A percentile compares a stretch with the other conserved stretches of the same genome.
Evolutionary conservation across 495 filamentous ascomycete species (phyloP).

Genomic region (Neurospora sp.): DNA sequence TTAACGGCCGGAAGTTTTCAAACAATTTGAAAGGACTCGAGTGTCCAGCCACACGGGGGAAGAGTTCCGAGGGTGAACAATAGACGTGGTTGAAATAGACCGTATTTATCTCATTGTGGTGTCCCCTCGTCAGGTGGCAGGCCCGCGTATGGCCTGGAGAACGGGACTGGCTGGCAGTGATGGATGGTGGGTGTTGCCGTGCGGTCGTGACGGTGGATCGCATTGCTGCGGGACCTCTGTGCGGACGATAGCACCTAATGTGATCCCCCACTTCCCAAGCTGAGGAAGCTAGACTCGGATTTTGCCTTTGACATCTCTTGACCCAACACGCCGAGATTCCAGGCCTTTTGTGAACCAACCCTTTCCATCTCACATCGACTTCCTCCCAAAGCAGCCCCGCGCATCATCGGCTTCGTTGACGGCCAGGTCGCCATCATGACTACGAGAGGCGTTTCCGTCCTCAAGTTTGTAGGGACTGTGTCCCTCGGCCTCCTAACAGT

Average conservation of each 20-base stretch:
- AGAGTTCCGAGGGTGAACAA: not conserved
- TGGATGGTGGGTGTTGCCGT: not conserved
- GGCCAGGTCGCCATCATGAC: constrained; percentile 46
- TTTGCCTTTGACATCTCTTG: not conserved
- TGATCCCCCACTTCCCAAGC: not conserved
- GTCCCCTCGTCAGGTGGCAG: not conserved
- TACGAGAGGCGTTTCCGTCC: constrained; percentile 54
- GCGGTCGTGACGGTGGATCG: not conserved
- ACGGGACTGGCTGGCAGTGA: not conserved
- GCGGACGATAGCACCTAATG: not conserved
- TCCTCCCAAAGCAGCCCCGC: not conserved
- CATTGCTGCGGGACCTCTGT: not conserved
- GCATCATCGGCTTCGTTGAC: not conserved
- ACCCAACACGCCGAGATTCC: not conserved
- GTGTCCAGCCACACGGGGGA: not conserved
- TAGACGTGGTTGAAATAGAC: not conserved
- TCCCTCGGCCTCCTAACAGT: constrained; percentile 81
- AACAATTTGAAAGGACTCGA: not conserved
- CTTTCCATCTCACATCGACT: not conserved
- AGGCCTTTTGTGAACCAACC: not conserved
- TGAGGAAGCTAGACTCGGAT: not conserved
- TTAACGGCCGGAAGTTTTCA: not conserved
- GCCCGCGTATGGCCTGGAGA: not conserved
- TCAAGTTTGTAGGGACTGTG: constrained; percentile 85
- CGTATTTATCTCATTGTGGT: not conserved